These are phyloP conservation scores for Cenchrus fungigraminus DNA, from an alignment of 176 grass and related monocot genomes.

Conservation along the genomic window DNA sequence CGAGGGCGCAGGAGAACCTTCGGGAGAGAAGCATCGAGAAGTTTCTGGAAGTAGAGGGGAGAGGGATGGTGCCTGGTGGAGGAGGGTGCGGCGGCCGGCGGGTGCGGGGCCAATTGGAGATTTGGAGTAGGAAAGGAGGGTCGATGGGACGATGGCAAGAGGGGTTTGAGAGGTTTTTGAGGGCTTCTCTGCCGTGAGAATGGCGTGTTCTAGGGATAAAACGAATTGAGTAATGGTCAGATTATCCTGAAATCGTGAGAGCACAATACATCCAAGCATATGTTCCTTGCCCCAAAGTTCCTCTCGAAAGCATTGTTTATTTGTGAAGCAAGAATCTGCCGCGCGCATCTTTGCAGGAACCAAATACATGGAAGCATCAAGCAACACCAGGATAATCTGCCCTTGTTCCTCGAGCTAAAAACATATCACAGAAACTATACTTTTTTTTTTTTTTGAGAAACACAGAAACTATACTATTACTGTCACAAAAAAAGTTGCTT, in stretches of 20 bases:
- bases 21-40: slow-evolving; percentile 68
- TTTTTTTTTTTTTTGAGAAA: too few relatives aligned
- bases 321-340: neutral
- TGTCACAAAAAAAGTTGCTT: neutral
- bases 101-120: slow-evolving; percentile 5
- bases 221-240: neutral
- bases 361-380: neutral
- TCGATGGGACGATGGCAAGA: neutral
- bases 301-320: neutral
- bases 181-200: neutral
- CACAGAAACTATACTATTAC: too few relatives aligned
- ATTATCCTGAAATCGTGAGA: too few relatives aligned
- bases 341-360: neutral
- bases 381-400: neutral
- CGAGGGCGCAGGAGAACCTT: slow-evolving; percentile 57
- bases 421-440: too few relatives aligned
- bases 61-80: neutral
- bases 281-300: neutral
- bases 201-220: slow-evolving; percentile 5
- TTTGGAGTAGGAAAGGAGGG: neutral
- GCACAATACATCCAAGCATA: neutral
- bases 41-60: slow-evolving; percentile 1
- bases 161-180: slow-evolving; percentile 34
- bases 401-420: neutral
- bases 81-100: neutral